Base-by-base conservation (phyloP, 805 yeast genomes). In the Wickerhamomyces silvicola region DNA sequence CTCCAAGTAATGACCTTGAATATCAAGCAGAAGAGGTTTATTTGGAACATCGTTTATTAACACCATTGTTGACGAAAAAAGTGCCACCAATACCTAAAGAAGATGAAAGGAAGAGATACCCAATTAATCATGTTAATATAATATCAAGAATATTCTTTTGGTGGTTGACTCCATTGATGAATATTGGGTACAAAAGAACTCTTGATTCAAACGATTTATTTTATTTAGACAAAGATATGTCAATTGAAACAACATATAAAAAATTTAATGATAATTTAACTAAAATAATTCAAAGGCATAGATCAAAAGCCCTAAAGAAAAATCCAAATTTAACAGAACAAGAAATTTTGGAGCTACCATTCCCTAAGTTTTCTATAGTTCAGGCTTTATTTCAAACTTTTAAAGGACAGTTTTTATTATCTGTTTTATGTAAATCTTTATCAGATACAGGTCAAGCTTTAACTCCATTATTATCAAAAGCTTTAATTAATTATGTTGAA, bases 171-270 rank as follows among this genome's bases (percentile, higher is more conserved):
- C 87, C 87, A 0, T 45, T 82, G 24, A 56, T 83, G 63, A 58
- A 56, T 11, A 70, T 71, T 7, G 92, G 94, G 6, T 82, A 82
- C 54, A 78, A 75, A 52, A 65, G 92, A 48, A 80, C 88, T 0
- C 56, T 83, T 27, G 72, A 70, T 26, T 75, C 81, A 2, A 68
- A 71, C 29, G 92, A 83, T 55, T 50, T 81, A 42, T 81, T 51
- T 42, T 48, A 48, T 18, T 52, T 74, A 39, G 69, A 68, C 14
- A 61, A 63, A 2, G 57, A 59, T 22, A 57, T 64, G 56, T 48
- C 60, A 10, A 59, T 70, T 23, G 72, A 72, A 18, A 43, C 43
- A n/a, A 50, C 71, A 36, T 61, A 63, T 34, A 43, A 33, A 2
- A 45, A 37, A 18, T 75, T 75, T 34, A 53, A 52, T 25, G 30